These are phyloP conservation scores for Mortierella sp. DNA, from an alignment of 371 early-diverging fungal species.

Conservation along the genomic window DNA sequence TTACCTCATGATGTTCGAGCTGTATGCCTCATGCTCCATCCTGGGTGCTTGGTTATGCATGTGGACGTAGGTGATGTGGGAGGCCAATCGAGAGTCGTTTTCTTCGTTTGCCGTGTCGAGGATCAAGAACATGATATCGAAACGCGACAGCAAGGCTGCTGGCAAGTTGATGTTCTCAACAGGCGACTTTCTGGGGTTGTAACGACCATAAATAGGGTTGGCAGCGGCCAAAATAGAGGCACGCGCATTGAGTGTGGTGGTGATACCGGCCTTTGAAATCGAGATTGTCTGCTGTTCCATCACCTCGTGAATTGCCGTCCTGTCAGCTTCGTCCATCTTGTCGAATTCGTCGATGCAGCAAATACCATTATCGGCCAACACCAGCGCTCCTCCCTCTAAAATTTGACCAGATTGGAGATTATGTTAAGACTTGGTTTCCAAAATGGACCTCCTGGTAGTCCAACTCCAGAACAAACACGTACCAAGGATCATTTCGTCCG, in stretches of 20 bases:
- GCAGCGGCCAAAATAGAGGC: constrained; percentile 93
- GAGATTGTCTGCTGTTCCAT: constrained; percentile 98
- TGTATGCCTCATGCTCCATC: constrained; percentile 72
- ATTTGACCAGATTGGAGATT: background rate
- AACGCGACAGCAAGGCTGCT: constrained; percentile 94
- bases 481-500: constrained; percentile 88
- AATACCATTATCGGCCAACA: constrained; percentile 91
- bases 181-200: constrained; percentile 82
- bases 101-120: constrained; percentile 83
- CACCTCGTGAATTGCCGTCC: constrained; percentile 94
- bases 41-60: constrained; percentile 81
- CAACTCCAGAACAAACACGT: constrained; percentile 14
- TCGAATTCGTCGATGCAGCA: constrained; percentile 97
- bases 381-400: constrained; percentile 91
- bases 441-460: background rate
- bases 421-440: background rate
- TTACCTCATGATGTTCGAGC: constrained; percentile 75
- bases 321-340: constrained; percentile 92
- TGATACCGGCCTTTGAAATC: constrained; percentile 95
- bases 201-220: constrained; percentile 89
- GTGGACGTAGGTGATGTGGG: constrained; percentile 95
- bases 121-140: constrained; percentile 96
- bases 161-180: constrained; percentile 97
- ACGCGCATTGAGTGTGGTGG: constrained; percentile 92
- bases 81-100: constrained; percentile 81